These are phyloP conservation scores for Imleria badia DNA, from an alignment of 768 basidiomycete genomes.

Conservation along the genomic window DNA sequence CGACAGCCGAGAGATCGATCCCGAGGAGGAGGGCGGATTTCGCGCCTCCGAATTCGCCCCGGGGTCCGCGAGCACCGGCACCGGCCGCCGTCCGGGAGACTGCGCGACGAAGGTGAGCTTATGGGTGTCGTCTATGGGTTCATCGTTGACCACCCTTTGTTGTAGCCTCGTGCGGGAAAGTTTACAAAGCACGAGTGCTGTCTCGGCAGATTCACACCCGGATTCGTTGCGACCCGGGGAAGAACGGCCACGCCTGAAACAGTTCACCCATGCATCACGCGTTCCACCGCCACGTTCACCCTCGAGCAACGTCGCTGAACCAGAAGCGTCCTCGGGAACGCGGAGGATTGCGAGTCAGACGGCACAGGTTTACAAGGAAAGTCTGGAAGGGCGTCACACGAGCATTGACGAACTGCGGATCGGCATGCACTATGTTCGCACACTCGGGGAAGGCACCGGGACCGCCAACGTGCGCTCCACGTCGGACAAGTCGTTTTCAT, in stretches of 20 bases:
- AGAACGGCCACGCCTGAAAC: slow-evolving; percentile 61
- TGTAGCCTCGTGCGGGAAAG: slow-evolving; percentile 52
- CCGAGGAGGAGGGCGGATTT: slow-evolving; percentile 71
- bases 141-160: slow-evolving; percentile 21
- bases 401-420: slow-evolving; percentile 66
- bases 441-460: slow-evolving; percentile 62
- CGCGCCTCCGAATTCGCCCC: slow-evolving; percentile 52
- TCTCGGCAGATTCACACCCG: slow-evolving; percentile 38
- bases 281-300: slow-evolving; percentile 59
- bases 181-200: slow-evolving; percentile 41
- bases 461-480: slow-evolving; percentile 30
- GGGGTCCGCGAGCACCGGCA: slow-evolving; percentile 31
- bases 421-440: slow-evolving; percentile 69
- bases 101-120: slow-evolving; percentile 24
- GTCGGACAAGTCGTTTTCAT: slow-evolving; percentile 54
- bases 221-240: slow-evolving; percentile 27
- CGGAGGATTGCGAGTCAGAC: slow-evolving; percentile 61
- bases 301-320: slow-evolving; percentile 25
- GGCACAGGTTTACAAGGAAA: slow-evolving; percentile 54
- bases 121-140: not conserved
- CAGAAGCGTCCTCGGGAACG: slow-evolving; percentile 26
- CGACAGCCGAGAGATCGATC: slow-evolving; percentile 63
- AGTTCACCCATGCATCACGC: slow-evolving; percentile 66
- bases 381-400: slow-evolving; percentile 33
- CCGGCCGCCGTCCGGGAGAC: slow-evolving; percentile 24